Evolutionary conservation across 805 yeast genomes (phyloP), one percentile per base, ranked within the genome.

Genomic region (Diddensiella caesifluorescens): DNA sequence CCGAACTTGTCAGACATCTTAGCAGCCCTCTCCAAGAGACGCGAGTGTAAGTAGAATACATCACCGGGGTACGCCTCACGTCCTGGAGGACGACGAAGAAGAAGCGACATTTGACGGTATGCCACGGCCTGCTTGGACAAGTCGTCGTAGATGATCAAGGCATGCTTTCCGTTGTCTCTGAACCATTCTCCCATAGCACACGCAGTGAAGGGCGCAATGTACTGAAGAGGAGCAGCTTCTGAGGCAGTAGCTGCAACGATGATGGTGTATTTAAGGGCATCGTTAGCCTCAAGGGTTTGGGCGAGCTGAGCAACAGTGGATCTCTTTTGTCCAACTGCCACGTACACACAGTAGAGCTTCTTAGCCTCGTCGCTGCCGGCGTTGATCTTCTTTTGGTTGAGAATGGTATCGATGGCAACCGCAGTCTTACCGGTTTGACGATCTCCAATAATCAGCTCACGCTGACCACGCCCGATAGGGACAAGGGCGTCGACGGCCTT

Each of bases 381-480:
- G 82, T 92, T 92, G 95, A 97, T 87, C 75, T 95, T 84, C 85
- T 90, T 92, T 77, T 92, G 99, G 78, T 92, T 92, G 67, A 92
- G 81, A 67, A 92, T 92, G 74, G 99, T 80, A 73, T 92, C 98
- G 61, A 92, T 71, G 61, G 97, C 98, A 62, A 92, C 96, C 55
- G 97, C 96, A 67, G 98, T 92, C 80, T 92, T 92, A 83, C 98
- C 98, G 65, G 98, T 92, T 79, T 92, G 98, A 80, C 98, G 90
- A 74, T 90, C 98, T 83, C 98, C 98, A 69, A 90, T 90, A 65
- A 90, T 90, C 84, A 92, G 78, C 80, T 92, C 98, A 86, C 98
- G 92, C 78, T 92, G 98, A 72, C 98, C 98, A 84, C 98, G 92
- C 69, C 98, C 98, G 62, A 92, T 73, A 73, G 98, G 98, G 72